phyloP scores from a whole-genome alignment of 805 yeast species.

The Limtongia smithiae region DNA sequence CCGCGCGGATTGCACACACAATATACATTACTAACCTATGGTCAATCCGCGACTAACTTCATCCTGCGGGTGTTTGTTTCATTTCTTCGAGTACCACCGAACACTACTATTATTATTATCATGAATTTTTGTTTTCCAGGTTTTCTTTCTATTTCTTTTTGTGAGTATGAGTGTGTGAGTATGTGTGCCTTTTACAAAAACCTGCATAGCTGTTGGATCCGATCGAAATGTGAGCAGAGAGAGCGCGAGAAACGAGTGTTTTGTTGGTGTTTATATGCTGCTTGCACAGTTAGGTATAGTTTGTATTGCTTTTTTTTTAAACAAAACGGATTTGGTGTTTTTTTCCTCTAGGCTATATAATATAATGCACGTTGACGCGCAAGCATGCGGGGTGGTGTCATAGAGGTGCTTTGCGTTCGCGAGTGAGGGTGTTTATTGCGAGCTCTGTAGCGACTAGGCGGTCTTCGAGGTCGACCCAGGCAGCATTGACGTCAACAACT shows the following conservation, averaged over 20 bases:
- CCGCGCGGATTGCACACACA: too few species aligned
- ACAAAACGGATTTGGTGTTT: neutral
- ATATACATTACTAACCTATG: neutral
- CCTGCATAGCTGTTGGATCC: too few species aligned
- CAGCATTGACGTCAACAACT: slow-evolving; percentile 12
- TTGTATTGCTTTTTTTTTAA: too few species aligned
- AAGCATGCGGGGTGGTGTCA: too few species aligned
- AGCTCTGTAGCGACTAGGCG: slow-evolving; percentile 14
- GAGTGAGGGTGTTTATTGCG: neutral
- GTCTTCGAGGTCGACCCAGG: slow-evolving; percentile 22
- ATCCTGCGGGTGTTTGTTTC: neutral
- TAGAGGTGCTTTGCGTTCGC: neutral
- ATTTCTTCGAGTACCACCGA: too few species aligned
- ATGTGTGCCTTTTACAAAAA: too few species aligned
- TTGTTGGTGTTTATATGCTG: too few species aligned
- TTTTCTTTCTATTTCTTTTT: slow-evolving; percentile 2
- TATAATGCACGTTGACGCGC: too few species aligned
- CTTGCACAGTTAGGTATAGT: too few species aligned
- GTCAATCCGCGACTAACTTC: neutral
- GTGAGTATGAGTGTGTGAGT: neutral
- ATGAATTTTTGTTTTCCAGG: neutral
- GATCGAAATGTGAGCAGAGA: too few species aligned
- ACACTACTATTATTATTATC: neutral
- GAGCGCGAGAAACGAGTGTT: too few species aligned
- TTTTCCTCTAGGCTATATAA: too few species aligned